phyloP scores from a whole-genome alignment of 1,284 basidiomycete genomes.

The Psilocybe mexicana region DNA sequence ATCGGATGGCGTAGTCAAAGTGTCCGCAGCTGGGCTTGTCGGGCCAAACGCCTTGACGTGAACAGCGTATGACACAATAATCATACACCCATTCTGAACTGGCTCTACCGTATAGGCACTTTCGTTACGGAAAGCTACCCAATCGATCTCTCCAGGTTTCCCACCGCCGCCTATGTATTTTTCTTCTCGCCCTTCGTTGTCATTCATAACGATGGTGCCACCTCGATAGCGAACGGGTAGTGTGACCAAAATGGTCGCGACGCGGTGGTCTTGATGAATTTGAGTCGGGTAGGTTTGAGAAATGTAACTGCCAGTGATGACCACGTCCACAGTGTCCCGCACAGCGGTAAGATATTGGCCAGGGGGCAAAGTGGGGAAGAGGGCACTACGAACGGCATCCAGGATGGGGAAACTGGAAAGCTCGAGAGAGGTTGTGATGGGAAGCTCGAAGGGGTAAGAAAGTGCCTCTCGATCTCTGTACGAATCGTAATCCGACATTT shows the following conservation, averaged over 20 bases:
- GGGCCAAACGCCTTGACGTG: conserved; percentile 68
- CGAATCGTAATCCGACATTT: conserved; percentile 50
- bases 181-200: conserved; percentile 59
- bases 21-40: conserved; percentile 50
- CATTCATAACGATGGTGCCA: conserved; percentile 60
- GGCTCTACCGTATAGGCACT: conserved; percentile 73
- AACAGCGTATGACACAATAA: conserved; percentile 70
- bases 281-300: conserved; percentile 49
- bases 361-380: conserved; percentile 66
- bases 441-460: conserved; percentile 71
- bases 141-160: conserved; percentile 67
- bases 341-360: conserved; percentile 70
- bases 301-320: conserved; percentile 60
- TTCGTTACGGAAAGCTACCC: conserved; percentile 72
- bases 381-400: conserved; percentile 65
- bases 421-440: conserved; percentile 73
- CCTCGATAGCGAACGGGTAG: conserved; percentile 73
- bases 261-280: conserved; percentile 60
- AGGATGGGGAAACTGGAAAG: conserved; percentile 78
- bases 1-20: conserved; percentile 71
- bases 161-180: conserved; percentile 62
- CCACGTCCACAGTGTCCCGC: conserved; percentile 69
- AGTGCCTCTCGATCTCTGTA: conserved; percentile 64
- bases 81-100: conserved; percentile 66
- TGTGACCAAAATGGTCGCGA: conserved; percentile 71